Percentiles rank a stretch among this genome's conserved stretches.
These are phyloP conservation scores for Nannizziopsis arthrosporioides DNA, from an alignment of 2,329 filamentous ascomycete species.

Conservation along the genomic window DNA sequence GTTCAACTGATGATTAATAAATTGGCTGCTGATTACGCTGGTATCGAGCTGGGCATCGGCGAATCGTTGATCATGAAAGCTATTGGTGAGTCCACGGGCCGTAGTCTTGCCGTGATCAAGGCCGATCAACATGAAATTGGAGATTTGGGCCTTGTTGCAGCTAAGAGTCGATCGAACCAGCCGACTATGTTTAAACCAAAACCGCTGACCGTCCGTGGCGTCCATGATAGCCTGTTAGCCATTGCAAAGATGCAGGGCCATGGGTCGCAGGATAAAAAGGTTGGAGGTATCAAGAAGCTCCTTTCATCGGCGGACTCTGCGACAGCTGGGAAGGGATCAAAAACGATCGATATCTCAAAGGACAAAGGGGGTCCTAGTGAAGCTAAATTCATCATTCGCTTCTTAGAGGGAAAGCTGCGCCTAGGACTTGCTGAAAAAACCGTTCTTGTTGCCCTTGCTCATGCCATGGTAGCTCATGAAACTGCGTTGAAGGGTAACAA, in stretches of 20 bases:
- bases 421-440: constrained; percentile 87
- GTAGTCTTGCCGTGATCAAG: constrained; percentile 81
- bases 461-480: constrained; percentile 79
- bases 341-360: constrained; percentile 66
- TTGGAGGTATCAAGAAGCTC: constrained; percentile 90
- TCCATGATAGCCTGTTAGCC: constrained; percentile 75
- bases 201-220: constrained; percentile 69
- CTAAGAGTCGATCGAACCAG: constrained; percentile 89
- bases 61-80: constrained; percentile 98
- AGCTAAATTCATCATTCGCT: constrained; percentile 85
- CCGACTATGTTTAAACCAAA: constrained; percentile 98
- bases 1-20: constrained; percentile 97
- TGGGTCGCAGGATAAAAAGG: constrained; percentile 80
- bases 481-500: constrained; percentile 55
- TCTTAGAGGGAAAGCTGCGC: constrained; percentile 85
- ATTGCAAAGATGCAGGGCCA: constrained; percentile 81
- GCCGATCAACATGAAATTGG: constrained; percentile 93
- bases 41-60: constrained; percentile 94
- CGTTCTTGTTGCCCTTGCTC: constrained; percentile 76
- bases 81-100: constrained; percentile 85
- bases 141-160: constrained; percentile 84
- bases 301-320: constrained; percentile 78
- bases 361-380: constrained; percentile 91
- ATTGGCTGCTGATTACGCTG: constrained; percentile 88
- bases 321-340: constrained; percentile 53